Evolutionary conservation across 257 asterid species (phyloP).

Genomic region (Solanum appendiculatum): DNA sequence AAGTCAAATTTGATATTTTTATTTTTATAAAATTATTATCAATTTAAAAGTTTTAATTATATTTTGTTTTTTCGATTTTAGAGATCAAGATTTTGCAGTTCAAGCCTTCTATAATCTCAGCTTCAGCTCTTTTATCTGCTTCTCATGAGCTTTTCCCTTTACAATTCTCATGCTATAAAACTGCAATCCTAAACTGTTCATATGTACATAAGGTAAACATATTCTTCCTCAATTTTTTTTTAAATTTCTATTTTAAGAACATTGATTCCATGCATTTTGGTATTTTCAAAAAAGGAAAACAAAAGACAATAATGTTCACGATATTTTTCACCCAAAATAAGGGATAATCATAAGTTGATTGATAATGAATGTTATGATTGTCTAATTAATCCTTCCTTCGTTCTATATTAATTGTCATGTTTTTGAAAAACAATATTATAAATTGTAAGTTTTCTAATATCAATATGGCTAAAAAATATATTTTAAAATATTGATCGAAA

Average conservation of each 20-base stretch:
- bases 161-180: slow-evolving; percentile 29
- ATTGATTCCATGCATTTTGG: not conserved
- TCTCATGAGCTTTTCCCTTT: slow-evolving; percentile 42
- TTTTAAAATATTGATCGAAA: too few relatives aligned
- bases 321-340: not conserved
- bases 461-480: too few relatives aligned
- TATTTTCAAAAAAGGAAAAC: not conserved
- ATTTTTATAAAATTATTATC: not conserved
- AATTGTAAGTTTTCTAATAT: too few relatives aligned
- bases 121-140: slow-evolving; percentile 49
- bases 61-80: not conserved
- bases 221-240: not conserved
- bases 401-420: too few relatives aligned
- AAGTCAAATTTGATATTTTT: not conserved
- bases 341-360: not conserved
- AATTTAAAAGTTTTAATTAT: not conserved
- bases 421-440: too few relatives aligned
- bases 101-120: slow-evolving; percentile 57
- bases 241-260: not conserved
- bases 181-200: slow-evolving; percentile 30
- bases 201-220: slow-evolving; percentile 39
- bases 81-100: slow-evolving; percentile 46
- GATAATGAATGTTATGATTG: not conserved
- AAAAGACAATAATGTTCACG: not conserved
- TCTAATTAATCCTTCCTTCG: not conserved